Conservation (phyloP, 1,139 yeast genomes). For the Taiozyma onychis region DNA sequence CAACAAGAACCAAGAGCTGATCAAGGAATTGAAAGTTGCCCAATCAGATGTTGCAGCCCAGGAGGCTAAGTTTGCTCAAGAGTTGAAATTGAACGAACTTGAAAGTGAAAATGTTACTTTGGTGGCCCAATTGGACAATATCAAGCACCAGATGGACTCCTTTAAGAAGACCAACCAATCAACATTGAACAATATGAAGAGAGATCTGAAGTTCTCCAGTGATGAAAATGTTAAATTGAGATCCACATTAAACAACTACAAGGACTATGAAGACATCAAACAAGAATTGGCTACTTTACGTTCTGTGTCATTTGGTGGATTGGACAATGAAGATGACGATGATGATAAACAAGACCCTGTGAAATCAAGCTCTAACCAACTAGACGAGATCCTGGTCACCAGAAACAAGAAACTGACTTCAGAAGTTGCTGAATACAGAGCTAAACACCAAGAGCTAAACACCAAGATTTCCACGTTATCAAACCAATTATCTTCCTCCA, state of each 20-base stretch:
- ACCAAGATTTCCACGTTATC: conserved; percentile 20
- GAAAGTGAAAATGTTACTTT: conserved; percentile 64
- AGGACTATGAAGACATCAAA: conserved; percentile 75
- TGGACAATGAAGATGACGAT: conserved; percentile 32
- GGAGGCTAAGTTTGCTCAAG: conserved; percentile 28
- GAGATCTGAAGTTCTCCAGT: conserved; percentile 31
- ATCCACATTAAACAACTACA: conserved; percentile 37
- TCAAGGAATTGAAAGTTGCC: conserved; percentile 50
- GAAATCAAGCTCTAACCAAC: conserved; percentile 24
- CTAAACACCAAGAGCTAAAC: conserved; percentile 23
- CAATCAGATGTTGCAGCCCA: conserved; percentile 26
- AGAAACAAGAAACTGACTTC: conserved; percentile 39
- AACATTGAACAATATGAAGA: conserved; percentile 28
- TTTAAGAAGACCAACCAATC: conserved; percentile 31
- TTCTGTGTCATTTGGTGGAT: conserved; percentile 63
- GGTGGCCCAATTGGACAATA: conserved; percentile 58
- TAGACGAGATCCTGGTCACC: conserved; percentile 34
- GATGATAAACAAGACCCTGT: conserved; percentile 11
- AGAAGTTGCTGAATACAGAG: conserved; percentile 29
- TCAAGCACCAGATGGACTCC: conserved; percentile 16
- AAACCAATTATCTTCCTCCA: conserved; percentile 25
- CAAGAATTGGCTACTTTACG: conserved; percentile 67
- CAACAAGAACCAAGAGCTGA: conserved; percentile 67
- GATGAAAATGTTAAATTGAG: conserved; percentile 45
- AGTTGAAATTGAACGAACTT: conserved; percentile 44